Evolutionary conservation across 1,284 basidiomycete genomes (phyloP).

Genomic region (Heliocybe sulcata): DNA sequence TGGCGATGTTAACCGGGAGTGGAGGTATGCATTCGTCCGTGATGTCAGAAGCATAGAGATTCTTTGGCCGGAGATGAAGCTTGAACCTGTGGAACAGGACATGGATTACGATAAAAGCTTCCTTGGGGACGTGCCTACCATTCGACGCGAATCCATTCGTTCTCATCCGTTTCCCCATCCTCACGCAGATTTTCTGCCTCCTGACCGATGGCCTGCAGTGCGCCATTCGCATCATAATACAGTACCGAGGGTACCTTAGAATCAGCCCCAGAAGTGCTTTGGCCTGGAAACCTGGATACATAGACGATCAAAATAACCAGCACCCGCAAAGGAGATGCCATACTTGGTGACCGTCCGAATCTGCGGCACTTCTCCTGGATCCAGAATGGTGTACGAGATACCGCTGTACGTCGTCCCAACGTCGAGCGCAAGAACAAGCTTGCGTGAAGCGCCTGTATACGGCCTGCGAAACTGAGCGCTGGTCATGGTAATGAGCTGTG

Average conservation of each 20-base stretch:
- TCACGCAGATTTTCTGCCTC: conserved; percentile 34
- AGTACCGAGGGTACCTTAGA: conserved; percentile 52
- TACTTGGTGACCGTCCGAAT: conserved; percentile 38
- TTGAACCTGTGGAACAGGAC: conserved; percentile 41
- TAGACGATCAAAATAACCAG: conserved; percentile 19
- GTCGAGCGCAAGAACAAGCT: conserved; percentile 42
- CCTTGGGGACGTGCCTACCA: conserved; percentile 29
- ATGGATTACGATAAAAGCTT: neutral
- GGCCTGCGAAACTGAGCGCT: conserved; percentile 6
- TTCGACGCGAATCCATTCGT: conserved; percentile 38
- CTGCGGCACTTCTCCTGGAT: conserved; percentile 39
- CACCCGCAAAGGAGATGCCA: conserved; percentile 9
- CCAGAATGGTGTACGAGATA: conserved; percentile 35
- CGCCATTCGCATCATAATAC: conserved; percentile 41
- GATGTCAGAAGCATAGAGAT: conserved; percentile 20
- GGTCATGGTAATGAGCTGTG: neutral
- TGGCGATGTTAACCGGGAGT: conserved; percentile 38
- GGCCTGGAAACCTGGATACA: conserved; percentile 31
- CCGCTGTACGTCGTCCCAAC: conserved; percentile 48
- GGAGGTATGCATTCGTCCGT: conserved; percentile 27
- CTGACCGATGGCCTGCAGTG: conserved; percentile 40
- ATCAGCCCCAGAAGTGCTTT: conserved; percentile 31
- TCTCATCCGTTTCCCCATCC: conserved; percentile 35
- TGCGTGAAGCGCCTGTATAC: conserved; percentile 25
- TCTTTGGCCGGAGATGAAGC: conserved; percentile 39